Evolutionary conservation across 106 monocot species (phyloP).

Genomic region (Cymbidium sinense): DNA sequence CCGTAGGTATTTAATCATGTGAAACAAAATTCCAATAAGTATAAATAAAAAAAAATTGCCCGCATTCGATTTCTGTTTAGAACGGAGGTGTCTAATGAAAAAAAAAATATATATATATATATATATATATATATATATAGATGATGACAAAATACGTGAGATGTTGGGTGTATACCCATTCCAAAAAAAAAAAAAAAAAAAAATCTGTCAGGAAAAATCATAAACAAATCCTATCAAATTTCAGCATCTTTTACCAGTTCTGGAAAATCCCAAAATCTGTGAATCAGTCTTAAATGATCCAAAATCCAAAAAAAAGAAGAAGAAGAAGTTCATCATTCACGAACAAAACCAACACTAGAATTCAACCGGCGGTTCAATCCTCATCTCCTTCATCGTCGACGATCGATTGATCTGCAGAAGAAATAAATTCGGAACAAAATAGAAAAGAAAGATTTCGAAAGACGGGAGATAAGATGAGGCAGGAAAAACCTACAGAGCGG

Average conservation of each 20-base stretch:
- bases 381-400: not conserved
- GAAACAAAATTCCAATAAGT: no score
- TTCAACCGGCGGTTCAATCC: not conserved
- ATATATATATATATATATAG: no score
- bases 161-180: no score
- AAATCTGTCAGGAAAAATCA: no score
- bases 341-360: not conserved
- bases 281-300: not conserved
- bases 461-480: not conserved
- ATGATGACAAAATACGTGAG: no score
- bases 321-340: not conserved
- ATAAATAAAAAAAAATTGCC: no score
- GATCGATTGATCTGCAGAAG: not conserved
- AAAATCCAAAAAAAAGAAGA: not conserved
- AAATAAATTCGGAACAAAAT: not conserved
- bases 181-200: no score
- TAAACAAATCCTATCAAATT: not conserved
- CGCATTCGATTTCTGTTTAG: no score
- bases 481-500: conserved; percentile 1
- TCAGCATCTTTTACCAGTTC: not conserved
- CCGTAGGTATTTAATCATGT: no score
- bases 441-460: not conserved
- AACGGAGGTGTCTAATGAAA: no score
- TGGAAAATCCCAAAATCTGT: no score
- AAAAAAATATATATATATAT: no score